These are phyloP conservation scores for Ambrosiella beaveri DNA, from an alignment of 2,329 filamentous ascomycete genomes.

Conservation along the genomic window DNA sequence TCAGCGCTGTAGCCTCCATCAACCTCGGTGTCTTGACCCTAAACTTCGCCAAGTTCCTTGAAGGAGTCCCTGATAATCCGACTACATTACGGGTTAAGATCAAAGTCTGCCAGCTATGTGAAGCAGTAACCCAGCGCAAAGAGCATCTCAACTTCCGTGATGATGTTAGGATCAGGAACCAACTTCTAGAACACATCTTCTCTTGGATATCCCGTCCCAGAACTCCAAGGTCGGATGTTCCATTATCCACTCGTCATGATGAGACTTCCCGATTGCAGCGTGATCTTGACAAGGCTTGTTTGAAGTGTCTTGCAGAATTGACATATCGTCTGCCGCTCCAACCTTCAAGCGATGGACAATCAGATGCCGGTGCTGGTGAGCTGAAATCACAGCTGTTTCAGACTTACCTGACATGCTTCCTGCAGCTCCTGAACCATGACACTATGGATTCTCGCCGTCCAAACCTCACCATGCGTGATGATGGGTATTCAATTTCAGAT, in stretches of 20 bases:
- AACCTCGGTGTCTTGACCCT: constrained; percentile 46
- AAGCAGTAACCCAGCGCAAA: constrained; percentile 47
- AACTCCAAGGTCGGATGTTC: constrained; percentile 29
- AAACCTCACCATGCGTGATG: constrained; percentile 27
- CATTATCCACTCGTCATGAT: constrained; percentile 33
- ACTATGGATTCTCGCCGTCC: constrained; percentile 14
- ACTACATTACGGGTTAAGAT: constrained; percentile 48
- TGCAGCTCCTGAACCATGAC: constrained; percentile 47
- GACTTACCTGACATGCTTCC: constrained; percentile 52
- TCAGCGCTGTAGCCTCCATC: constrained; percentile 43
- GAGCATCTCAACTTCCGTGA: constrained; percentile 52
- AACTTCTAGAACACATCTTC: constrained; percentile 50
- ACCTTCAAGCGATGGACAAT: constrained; percentile 41
- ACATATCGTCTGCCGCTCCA: constrained; percentile 51
- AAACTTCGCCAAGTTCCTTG: constrained; percentile 50
- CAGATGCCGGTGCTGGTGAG: constrained; percentile 48
- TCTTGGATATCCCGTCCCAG: constrained; percentile 49
- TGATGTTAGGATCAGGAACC: constrained; percentile 51
- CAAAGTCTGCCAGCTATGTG: constrained; percentile 50
- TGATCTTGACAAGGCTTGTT: constrained; percentile 48
- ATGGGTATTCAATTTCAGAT: constrained; percentile 38
- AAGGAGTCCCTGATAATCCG: constrained; percentile 37
- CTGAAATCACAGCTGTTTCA: constrained; percentile 56
- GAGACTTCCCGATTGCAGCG: constrained; percentile 41
- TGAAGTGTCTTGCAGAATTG: constrained; percentile 46